Evolutionary conservation across 164 flowering plant species (phyloP).

Genomic region (Brasenia schreberi): DNA sequence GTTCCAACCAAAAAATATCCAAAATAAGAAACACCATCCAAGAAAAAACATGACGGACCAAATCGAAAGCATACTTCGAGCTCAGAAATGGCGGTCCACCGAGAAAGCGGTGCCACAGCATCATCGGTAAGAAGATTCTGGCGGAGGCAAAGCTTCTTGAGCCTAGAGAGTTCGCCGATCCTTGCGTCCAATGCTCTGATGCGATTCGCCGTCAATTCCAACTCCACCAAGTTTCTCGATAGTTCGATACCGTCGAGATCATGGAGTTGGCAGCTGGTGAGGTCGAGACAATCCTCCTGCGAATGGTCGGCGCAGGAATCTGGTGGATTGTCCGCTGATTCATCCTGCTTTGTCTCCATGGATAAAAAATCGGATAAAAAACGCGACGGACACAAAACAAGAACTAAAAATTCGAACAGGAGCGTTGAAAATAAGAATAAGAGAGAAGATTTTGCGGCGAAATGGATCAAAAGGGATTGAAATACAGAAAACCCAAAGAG

Average conservation of each 20-base stretch:
- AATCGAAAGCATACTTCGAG: constrained; percentile 39
- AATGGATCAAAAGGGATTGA: no score
- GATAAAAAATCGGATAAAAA: no score
- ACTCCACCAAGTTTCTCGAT: constrained; percentile 47
- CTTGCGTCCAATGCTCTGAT: constrained; percentile 60
- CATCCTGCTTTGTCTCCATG: no score
- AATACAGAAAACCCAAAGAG: no score
- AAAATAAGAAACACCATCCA: neutral
- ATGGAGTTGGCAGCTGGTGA: constrained; percentile 81
- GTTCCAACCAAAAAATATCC: neutral
- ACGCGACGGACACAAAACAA: no score
- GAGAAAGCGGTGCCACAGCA: constrained; percentile 48
- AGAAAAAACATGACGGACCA: neutral
- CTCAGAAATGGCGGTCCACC: constrained; percentile 44
- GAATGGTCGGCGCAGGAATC: neutral
- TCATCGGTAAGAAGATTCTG: constrained; percentile 72
- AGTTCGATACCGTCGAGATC: constrained; percentile 67
- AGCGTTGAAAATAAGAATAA: no score
- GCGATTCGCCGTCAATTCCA: constrained; percentile 83
- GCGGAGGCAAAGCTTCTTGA: constrained; percentile 77
- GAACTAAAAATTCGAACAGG: no score
- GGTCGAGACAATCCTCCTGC: constrained; percentile 35
- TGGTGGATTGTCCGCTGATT: no score
- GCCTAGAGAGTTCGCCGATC: constrained; percentile 49
- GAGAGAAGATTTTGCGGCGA: no score